Base-by-base conservation (phyloP, 768 basidiomycete species). In the Psilocybe cubensis region DNA sequence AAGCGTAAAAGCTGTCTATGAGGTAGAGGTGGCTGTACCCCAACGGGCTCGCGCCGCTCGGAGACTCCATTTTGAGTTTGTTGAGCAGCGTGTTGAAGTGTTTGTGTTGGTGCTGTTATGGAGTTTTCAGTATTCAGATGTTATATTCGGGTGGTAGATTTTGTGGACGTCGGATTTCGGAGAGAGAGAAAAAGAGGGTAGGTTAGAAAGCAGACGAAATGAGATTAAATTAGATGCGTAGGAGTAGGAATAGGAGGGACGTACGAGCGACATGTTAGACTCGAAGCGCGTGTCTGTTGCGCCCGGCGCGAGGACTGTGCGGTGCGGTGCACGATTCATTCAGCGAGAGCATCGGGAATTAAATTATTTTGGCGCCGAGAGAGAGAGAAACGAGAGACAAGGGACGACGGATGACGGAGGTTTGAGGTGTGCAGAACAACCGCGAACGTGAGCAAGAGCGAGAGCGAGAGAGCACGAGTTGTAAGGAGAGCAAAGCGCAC, bases 1-100 rank as follows among this genome's bases (percentile, higher is more conserved):
- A n/a, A n/a, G 78, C 23, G 74, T 88, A 93, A 72, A 96, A 96
- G 9, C 83, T 82, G 74, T 98, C 96, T 53, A 91, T 71, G 50
- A 94, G 83, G 62, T 84, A 81, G 11, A 87, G 83, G 69, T 98
- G 96, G 31, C 75, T 77, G 76, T 96, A 95, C 29, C 77, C 79
- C 20, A 98, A 78, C 3, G 85, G 84, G 10, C 83, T 79, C 38
- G 83, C 71, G 11, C 79, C 76, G 57, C 85, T 79, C 3, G 75
- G 72, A 3, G 89, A 79, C 55, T 79, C 77, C 14, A 77, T 79
- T 68, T 86, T 89, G 59, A 94, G 85, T 3, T 83, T 76, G 74
- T 98, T 99, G n/a, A 99, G 83, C 27, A 95, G 80, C 11, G 73
- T 76, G 67, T 98, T 98, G 75, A 84, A 94, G 64, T 91, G 86